These are phyloP conservation scores for Takashimella tepidaria DNA, from an alignment of 1,284 basidiomycete species.

Conservation along the genomic window DNA sequence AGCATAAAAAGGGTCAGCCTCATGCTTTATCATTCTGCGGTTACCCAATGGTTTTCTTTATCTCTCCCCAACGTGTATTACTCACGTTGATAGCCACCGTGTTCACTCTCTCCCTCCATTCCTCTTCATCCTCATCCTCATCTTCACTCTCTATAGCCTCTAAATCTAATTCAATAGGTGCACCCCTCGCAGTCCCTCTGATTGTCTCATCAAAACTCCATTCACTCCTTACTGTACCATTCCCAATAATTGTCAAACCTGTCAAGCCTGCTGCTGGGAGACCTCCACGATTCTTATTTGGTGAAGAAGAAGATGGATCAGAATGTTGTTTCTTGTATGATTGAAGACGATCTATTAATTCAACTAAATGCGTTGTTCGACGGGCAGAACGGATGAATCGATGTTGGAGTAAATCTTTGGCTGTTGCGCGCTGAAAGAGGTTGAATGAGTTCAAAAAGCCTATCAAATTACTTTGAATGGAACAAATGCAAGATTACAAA, in stretches of 20 bases:
- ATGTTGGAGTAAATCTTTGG: slow-evolving; percentile 86
- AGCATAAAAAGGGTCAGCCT: no score
- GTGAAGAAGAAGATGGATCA: slow-evolving; percentile 4
- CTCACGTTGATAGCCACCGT: slow-evolving; percentile 13
- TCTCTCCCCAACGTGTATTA: slow-evolving; percentile 1
- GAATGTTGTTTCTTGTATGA: slow-evolving; percentile 12
- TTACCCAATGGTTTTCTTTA: slow-evolving; percentile 6
- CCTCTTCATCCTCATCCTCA: slow-evolving; percentile 39
- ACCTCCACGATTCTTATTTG: slow-evolving; percentile 12
- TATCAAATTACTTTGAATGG: no score
- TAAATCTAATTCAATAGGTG: slow-evolving; percentile 52
- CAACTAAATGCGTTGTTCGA: slow-evolving; percentile 73
- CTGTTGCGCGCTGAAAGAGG: slow-evolving; percentile 66
- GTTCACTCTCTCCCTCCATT: slow-evolving; percentile 23
- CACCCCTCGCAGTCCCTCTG: slow-evolving; percentile 60
- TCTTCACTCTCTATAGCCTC: slow-evolving; percentile 56
- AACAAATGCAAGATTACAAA: slow-evolving; percentile 7
- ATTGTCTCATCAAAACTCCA: slow-evolving; percentile 80
- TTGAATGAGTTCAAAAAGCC: no score
- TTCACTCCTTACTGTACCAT: slow-evolving; percentile 68
- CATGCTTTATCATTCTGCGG: no score
- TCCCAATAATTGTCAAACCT: slow-evolving; percentile 23
- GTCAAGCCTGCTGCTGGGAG: slow-evolving; percentile 27
- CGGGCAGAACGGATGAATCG: slow-evolving; percentile 80
- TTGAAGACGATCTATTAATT: slow-evolving; percentile 77